Evolutionary conservation across 148 eudicot genomes (phyloP), one percentile per base, ranked within the genome.

Genomic region (Arctostaphylos glauca): DNA sequence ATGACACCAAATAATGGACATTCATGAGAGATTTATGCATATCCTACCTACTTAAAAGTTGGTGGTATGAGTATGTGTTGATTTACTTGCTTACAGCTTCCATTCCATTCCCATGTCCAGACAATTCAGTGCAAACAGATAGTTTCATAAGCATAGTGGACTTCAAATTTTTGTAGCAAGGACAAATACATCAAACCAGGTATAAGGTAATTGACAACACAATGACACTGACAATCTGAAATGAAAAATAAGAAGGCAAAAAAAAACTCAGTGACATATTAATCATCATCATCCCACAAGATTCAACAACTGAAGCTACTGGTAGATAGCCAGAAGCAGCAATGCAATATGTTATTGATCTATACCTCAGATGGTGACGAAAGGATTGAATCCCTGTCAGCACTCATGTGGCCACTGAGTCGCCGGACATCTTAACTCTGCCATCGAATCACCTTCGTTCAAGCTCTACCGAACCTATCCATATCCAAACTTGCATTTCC

Each of bases 331-430:
- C 64, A 80, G 18, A 53, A 68, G 23, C 31, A 50, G 62, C n/a
- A 5, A 47, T 18, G 38, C 52, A 9, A 80, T 4, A 55, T 9
- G 38, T 15, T 38, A 41, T 31, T 21, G 52, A 64, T 49, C 46
- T 43, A 74, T 87, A 88, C 88, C 92, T 91, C 90, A 64, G 89
- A 41, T 53, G 90, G 83, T 56, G 89, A 84, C 46, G 86, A 81
- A 81, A 82, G 47, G 71, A 90, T 66, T 43, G 89, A 86, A 44
- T 90, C 92, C 90, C 93, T 87, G 50, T 88, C 90, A 53, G 85
- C 76, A 80, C 23, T 84, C 50, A 87, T 53, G 76, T 81, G 86
- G 80, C 87, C 91, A 87, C 87, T 87, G 60, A 89, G 74, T 78
- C 9, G 18, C 58, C 9, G 15, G 58, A 56, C n/a, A 6, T 15